Percentiles rank a stretch among this genome's conserved stretches.
phyloP scores from a whole-genome alignment of 257 asterid species.

The Solanum chaucha region DNA sequence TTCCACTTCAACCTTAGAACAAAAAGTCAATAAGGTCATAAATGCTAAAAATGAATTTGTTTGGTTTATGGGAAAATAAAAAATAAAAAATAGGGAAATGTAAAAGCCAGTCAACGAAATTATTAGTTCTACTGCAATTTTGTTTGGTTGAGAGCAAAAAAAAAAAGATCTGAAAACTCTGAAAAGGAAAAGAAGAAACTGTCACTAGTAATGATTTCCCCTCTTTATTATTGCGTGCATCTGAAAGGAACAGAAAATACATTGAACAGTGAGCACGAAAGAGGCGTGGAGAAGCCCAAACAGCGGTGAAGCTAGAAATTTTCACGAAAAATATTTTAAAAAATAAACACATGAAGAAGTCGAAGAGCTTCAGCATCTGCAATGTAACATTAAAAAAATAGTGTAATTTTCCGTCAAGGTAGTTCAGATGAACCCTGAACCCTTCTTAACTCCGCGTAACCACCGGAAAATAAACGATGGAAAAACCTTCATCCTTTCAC shows the following conservation, averaged over 20 bases:
- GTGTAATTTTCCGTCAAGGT: not conserved
- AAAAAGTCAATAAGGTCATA: not conserved
- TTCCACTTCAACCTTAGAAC: conserved; percentile 66
- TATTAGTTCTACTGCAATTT: not conserved
- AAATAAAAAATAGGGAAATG: not conserved
- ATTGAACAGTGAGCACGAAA: not conserved
- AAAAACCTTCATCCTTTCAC: not conserved
- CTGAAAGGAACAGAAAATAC: conserved; percentile 1
- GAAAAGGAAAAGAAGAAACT: conserved; percentile 7
- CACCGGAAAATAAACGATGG: not conserved
- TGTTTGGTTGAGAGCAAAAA: not conserved
- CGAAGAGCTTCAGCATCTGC: rapidly evolving
- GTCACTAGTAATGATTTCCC: conserved; percentile 9
- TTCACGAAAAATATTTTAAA: rapidly evolving
- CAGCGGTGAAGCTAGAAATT: not conserved
- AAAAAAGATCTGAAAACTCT: conserved; percentile 3
- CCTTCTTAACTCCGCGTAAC: not conserved
- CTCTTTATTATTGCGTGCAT: not conserved
- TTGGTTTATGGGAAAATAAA: not conserved
- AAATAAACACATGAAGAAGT: no score
- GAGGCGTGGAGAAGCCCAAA: not conserved
- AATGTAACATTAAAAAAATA: not conserved
- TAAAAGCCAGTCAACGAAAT: not conserved
- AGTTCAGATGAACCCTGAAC: not conserved
- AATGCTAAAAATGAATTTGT: not conserved